Evolutionary conservation across 305 asterid species (phyloP), one percentile per base, ranked within the genome.

Genomic region (Striga hermonthica): DNA sequence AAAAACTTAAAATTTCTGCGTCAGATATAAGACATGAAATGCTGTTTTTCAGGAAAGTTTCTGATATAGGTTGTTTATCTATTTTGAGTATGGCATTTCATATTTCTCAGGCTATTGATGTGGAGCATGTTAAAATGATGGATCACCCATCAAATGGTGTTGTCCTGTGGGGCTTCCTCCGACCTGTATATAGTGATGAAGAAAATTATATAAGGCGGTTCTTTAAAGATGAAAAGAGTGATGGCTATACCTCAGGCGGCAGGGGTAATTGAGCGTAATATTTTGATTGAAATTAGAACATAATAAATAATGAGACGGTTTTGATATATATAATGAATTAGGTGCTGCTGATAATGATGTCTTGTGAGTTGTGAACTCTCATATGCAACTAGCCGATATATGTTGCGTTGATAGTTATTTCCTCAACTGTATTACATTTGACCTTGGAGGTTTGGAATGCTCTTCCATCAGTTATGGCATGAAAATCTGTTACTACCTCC

Each of bases 131-230:
- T 66, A 83, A 77, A 78, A 43, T 67, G 77, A 84, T 88, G 87
- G 87, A 86, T 72, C 72, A 66, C 60, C 94, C 95, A 11, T 78
- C 88, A 56, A 86, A 88, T 70, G 86, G 95, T 49, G 93, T 88
- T 76, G 87, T 87, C 45, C 57, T 88, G 56, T 80, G 76, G 82
- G 96, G 96, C 62, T 70, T 72, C 76, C 85, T 88, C 72, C 81
- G 75, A 76, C 91, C 91, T 62, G 81, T 84, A 57, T 84, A 66
- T 69, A 52, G 75, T 44, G 95, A 86, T 73, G 91, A 86, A 74
- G 95, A 86, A 70, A 66, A 62, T 67, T 83, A 84, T 74, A 78
- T 88, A 57, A 83, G 84, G 57, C 78, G 78, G 75, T 82, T 88
- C 75, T 88, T 88, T 65, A 67, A 66, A 34, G 82, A 73, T 64